Conservation (phyloP, 768 basidiomycete species). For the Boletus pseudopeckii region DNA sequence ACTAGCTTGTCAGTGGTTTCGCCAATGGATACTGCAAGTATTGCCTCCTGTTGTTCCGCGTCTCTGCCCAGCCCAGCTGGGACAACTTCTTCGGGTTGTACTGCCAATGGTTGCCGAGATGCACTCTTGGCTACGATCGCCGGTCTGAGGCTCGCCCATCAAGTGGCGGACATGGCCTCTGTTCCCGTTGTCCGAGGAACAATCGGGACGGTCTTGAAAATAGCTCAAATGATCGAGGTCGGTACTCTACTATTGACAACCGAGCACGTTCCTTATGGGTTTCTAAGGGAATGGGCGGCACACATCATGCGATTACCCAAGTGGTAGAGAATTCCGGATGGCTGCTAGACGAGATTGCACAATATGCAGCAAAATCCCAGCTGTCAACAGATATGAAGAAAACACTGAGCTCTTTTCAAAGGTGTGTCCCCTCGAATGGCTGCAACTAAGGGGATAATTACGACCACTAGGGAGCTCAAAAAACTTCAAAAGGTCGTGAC, state of each 20-base stretch:
- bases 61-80: neutral
- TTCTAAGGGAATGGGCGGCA: slow-evolving; percentile 9
- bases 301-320: slow-evolving; percentile 12
- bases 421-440: neutral
- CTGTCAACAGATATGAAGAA: slow-evolving; percentile 3
- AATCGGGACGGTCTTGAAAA: slow-evolving; percentile 6
- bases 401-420: slow-evolving; percentile 1
- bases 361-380: neutral
- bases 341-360: slow-evolving; percentile 11
- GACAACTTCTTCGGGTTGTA: slow-evolving; percentile 5
- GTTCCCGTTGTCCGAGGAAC: slow-evolving; percentile 4
- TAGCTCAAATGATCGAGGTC: slow-evolving; percentile 11
- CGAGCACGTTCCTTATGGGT: neutral
- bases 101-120: neutral
- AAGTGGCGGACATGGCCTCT: slow-evolving; percentile 3
- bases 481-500: slow-evolving; percentile 6
- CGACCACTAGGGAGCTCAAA: slow-evolving; percentile 3
- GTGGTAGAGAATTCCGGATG: slow-evolving; percentile 14
- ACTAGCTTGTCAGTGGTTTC: neutral
- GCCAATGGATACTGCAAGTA: neutral
- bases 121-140: neutral
- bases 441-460: neutral
- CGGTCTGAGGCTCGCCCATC: slow-evolving; percentile 6
- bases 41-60: neutral
- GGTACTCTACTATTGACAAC: neutral